phyloP scores from a whole-genome alignment of 1,139 yeast genomes.

The Magnusiomyces sp. region DNA sequence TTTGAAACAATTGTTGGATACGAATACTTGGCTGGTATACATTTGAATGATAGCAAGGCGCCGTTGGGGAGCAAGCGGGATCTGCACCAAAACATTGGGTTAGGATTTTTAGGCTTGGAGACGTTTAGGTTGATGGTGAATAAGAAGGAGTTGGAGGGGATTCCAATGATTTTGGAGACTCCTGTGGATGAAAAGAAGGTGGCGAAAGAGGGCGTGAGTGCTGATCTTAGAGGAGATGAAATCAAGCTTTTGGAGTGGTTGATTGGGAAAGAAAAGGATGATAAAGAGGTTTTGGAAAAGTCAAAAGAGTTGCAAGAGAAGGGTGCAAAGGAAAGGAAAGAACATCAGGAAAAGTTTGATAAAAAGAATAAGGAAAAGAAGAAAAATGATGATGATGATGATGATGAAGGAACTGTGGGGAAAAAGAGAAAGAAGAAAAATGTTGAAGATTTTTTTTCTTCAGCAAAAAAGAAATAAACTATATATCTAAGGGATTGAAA shows the following conservation, averaged over 20 bases:
- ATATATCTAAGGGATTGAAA: no score
- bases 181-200: conserved; percentile 52
- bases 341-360: conserved; percentile 24
- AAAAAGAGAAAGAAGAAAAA: neutral
- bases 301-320: conserved; percentile 40
- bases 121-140: conserved; percentile 73
- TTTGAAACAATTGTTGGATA: conserved; percentile 70
- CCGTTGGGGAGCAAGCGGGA: conserved; percentile 88
- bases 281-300: conserved; percentile 46
- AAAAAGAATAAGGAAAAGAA: conserved; percentile 19
- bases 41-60: conserved; percentile 89
- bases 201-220: conserved; percentile 24
- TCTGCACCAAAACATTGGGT: conserved; percentile 81
- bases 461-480: neutral
- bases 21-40: conserved; percentile 70
- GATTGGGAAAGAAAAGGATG: conserved; percentile 45
- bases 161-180: conserved; percentile 87
- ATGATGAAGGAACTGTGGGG: neutral
- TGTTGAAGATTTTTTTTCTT: neutral
- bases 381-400: no score
- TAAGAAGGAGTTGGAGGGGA: conserved; percentile 46
- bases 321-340: conserved; percentile 30
- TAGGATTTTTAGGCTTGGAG: conserved; percentile 84
- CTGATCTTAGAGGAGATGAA: conserved; percentile 66
- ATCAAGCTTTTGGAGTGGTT: conserved; percentile 62